Percentiles rank a stretch among this genome's conserved stretches.
These are phyloP conservation scores for Ophiocytium majus DNA, from an alignment of 352 stramenopile genomes.

Conservation along the genomic window DNA sequence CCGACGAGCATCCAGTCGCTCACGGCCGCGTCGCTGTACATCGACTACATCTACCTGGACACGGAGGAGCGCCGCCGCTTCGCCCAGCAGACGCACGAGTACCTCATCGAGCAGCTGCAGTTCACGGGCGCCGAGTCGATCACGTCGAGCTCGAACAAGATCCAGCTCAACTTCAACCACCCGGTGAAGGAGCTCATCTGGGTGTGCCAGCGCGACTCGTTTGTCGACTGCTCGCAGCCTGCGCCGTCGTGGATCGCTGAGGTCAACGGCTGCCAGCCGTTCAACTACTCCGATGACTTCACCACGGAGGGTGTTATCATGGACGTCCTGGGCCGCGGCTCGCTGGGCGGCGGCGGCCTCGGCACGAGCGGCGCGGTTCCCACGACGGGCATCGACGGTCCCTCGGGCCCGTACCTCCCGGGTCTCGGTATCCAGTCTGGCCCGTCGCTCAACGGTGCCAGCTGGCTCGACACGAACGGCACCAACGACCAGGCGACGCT, in stretches of 20 bases:
- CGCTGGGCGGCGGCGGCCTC: background rate
- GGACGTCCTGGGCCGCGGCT: background rate
- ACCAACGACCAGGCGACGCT: background rate
- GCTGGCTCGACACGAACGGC: background rate
- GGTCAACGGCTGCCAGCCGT: background rate
- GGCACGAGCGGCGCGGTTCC: background rate
- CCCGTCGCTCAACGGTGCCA: too few species aligned
- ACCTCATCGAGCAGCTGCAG: background rate
- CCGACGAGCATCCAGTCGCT: background rate
- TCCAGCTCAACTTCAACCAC: background rate
- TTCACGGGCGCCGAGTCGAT: background rate
- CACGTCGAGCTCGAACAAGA: background rate
- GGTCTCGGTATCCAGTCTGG: too few species aligned
- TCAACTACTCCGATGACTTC: background rate
- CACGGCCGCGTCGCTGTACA: background rate
- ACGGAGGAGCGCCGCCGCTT: background rate
- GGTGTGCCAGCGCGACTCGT: background rate
- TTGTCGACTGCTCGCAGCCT: background rate
- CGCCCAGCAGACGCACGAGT: background rate
- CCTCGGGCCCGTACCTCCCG: background rate
- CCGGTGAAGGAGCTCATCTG: background rate
- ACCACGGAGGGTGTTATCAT: too few species aligned
- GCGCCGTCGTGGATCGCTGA: too few species aligned
- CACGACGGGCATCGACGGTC: background rate
- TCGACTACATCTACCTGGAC: background rate